Base-by-base conservation (phyloP, 2,329 filamentous ascomycete genomes). In the Sarocladiaceae sp. region DNA sequence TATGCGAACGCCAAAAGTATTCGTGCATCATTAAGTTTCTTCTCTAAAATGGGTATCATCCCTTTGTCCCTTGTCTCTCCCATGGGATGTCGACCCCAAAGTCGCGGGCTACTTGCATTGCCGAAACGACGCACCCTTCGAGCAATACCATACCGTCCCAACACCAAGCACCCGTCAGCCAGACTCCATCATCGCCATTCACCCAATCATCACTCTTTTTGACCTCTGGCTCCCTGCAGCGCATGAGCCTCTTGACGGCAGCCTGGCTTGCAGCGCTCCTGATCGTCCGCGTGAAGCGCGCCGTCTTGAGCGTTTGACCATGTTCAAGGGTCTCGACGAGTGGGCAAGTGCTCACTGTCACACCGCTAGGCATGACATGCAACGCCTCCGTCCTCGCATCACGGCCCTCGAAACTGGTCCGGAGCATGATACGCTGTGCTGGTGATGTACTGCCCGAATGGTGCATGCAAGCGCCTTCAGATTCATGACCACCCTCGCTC, bases 141-240 rank as follows among this genome's bases (percentile, higher is more conserved):
- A 82, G 56, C 13, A 82, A 51, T 1, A 82, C 76, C 76, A 82
- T 76, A 3, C 78, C 78, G 55, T 82, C 78, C 77, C 77, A 81
- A 51, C 76, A 82, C 78, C 77, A 82, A 0, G 74, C 73, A 5
- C 78, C 78, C 1, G 68, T 65, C 11, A 81, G 53, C 67, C 70
- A 81, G 0, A 82, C 69, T 32, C 69, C 66, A 6, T 68, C 65
- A 41, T 76, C 62, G 0, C 76, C 76, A 46, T 76, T 80, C 6
- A 57, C 64, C 75, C 76, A 80, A 12, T 13, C 4, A 3, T 12
- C 20, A 4, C 37, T 43, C 4, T 47, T 43, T 0, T 48, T 43
- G 9, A 6, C 24, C 15, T 10, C 21, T 45, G 42, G 45, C 53
- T 49, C 6, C 11, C n/a, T 6, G n/a, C n/a, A 7, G 19, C 23